Percentiles rank a stretch among this genome's conserved stretches.
phyloP scores from a whole-genome alignment of 805 yeast species.

The Candida corydali region DNA sequence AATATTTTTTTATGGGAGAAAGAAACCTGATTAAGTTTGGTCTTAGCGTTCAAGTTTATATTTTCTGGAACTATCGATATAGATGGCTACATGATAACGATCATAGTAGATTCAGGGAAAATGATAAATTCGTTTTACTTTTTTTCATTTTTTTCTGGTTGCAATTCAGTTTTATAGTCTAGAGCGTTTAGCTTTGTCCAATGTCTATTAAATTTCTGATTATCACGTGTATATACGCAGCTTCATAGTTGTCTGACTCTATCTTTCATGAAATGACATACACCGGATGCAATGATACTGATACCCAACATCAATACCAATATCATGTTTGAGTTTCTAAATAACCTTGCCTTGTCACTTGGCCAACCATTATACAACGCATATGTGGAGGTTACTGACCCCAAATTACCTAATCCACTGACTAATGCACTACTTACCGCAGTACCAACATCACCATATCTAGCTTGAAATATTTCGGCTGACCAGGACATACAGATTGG shows the following conservation, averaged over 20 bases:
- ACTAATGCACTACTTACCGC: constrained; percentile 83
- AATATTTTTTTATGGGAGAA: too few relatives aligned
- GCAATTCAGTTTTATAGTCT: too few relatives aligned
- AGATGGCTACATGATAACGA: too few relatives aligned
- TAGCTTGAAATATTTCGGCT: constrained; percentile 64
- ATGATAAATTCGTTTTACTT: too few relatives aligned
- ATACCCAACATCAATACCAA: constrained; percentile 72
- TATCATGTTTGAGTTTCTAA: constrained; percentile 76
- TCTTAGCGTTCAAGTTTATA: too few relatives aligned
- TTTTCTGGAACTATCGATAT: too few relatives aligned
- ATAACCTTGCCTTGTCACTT: constrained; percentile 58
- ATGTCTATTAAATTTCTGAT: too few relatives aligned
- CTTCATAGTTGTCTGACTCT: constrained; percentile 24
- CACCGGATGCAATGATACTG: constrained; percentile 49
- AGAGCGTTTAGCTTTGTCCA: too few relatives aligned
- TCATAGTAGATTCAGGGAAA: too few relatives aligned
- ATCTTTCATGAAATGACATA: constrained; percentile 30
- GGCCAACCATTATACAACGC: constrained; percentile 90
- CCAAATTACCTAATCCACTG: constrained; percentile 82
- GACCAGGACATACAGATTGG: constrained; percentile 85
- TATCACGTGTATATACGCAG: too few relatives aligned
- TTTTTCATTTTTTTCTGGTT: too few relatives aligned
- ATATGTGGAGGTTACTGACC: constrained; percentile 80
- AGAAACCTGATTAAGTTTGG: too few relatives aligned
- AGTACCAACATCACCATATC: constrained; percentile 79